Conservation (phyloP, 179 eudicot genomes). For the Gypsophila paniculata region DNA sequence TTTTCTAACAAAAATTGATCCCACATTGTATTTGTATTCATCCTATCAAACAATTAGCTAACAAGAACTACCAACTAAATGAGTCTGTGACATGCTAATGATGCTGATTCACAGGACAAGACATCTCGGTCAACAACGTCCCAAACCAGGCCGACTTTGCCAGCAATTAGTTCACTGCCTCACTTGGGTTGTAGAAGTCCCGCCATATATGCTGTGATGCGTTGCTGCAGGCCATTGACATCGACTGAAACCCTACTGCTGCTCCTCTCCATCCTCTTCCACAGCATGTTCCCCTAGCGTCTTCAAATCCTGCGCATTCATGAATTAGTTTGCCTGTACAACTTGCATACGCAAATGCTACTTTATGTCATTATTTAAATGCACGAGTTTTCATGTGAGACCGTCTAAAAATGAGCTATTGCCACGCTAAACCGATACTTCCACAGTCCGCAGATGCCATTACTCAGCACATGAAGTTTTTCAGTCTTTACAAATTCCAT, state of each 20-base stretch:
- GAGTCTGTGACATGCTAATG: not conserved
- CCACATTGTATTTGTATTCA: no score
- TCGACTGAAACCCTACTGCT: conserved; percentile 38
- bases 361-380: no score
- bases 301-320: conserved; percentile 35
- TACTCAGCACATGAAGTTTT: no score
- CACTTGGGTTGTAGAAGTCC: conserved; percentile 60
- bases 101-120: conserved; percentile 34
- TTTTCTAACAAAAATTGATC: no score
- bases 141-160: conserved; percentile 59
- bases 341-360: no score
- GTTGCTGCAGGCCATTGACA: conserved; percentile 41
- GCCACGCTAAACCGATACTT: no score
- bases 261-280: conserved; percentile 50
- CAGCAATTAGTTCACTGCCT: conserved; percentile 44
- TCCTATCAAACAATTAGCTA: no score
- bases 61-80: no score
- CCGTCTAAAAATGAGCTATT: no score
- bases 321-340: no score
- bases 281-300: conserved; percentile 50
- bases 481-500: not conserved
- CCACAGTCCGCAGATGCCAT: no score
- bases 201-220: conserved; percentile 47
- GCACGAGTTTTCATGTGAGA: no score
- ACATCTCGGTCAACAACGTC: conserved; percentile 36